Base-by-base conservation (phyloP, 1,139 yeast genomes). In the Yamadazyma pseudoaaseri region DNA sequence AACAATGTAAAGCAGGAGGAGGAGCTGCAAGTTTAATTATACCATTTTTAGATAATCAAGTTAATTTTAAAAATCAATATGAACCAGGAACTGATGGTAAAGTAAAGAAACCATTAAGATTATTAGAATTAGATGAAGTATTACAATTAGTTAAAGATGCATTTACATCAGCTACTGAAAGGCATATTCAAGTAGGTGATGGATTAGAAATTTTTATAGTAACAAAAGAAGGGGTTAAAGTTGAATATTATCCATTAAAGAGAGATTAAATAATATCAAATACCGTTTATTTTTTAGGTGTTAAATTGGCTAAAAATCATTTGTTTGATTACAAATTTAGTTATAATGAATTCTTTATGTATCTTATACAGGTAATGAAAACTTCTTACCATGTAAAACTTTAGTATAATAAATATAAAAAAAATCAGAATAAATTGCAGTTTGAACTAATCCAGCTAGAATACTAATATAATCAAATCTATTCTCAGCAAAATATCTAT, bases 141-240 rank as follows among this genome's bases (percentile, higher is more conserved):
- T 66, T 92, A 51, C 76, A 81, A 49, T 69, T 92, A 45, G 97
- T 92, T 26, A 81, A 81, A 56, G 98, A 92, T 63, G 96, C 98
- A 6, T 92, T 92, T 56, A 74, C 89, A 11, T 86, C 96, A 5
- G 98, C 97, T 20, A 90, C 97, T 16, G 98, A 92, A 65, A 85
- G 98, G 71, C 97, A 94, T 60, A 92, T 92, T 50, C 95, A 90
- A 51, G 97, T 92, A 34, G 98, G 98, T 67, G 98, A 92, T 65
- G 95, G 94, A 6, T 74, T 92, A 46, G 96, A 92, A 62, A 82
- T 92, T 36, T 67, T 84, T 49, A 85, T 92, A 51, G 92, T 92
- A 36, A 87, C 97, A 11, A 90, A 89, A 58, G 96, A 89, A 18
- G 98, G 98, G 35, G 86, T 87, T 33, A 76, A 81, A 62, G 81